These are phyloP conservation scores for Aspergillus aculeatinus DNA, from an alignment of 2,329 filamentous ascomycete species.

Conservation along the genomic window DNA sequence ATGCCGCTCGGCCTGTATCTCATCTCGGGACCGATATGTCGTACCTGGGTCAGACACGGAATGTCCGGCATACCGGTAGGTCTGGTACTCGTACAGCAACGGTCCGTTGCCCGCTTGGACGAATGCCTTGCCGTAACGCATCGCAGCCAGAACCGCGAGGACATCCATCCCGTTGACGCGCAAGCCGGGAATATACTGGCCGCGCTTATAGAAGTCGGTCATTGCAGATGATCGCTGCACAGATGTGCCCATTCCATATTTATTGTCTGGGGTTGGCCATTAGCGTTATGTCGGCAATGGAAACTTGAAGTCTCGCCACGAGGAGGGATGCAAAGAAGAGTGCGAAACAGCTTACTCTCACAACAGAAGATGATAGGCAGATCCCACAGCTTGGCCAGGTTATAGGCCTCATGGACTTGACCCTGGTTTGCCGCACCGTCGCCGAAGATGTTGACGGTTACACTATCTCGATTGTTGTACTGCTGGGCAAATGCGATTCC, in stretches of 20 bases:
- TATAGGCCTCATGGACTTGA: constrained; percentile 97
- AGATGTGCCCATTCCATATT: constrained; percentile 98
- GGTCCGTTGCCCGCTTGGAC: constrained; percentile 78
- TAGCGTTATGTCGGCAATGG: not conserved
- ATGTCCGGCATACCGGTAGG: constrained; percentile 96
- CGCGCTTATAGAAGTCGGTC: constrained; percentile 99
- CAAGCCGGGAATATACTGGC: constrained; percentile 95
- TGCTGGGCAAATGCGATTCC: constrained; percentile 94
- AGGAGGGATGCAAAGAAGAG: not conserved
- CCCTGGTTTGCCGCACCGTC: constrained; percentile 97
- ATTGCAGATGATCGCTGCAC: constrained; percentile 85
- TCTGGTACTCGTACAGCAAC: constrained; percentile 93
- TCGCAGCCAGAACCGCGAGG: constrained; percentile 89
- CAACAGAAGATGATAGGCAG: constrained; percentile 91
- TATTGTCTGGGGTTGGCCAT: constrained; percentile 70
- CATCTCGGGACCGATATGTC: constrained; percentile 95
- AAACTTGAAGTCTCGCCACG: not conserved
- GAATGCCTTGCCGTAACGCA: constrained; percentile 86
- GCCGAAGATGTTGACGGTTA: constrained; percentile 84
- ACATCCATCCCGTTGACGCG: constrained; percentile 99
- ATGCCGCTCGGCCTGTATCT: constrained; percentile 91
- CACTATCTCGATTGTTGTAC: constrained; percentile 74
- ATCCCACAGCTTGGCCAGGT: constrained; percentile 99
- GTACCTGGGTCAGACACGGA: constrained; percentile 98
- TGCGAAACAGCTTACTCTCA: constrained; percentile 73